Percentiles rank a stretch among this genome's conserved stretches.
Evolutionary conservation across 805 yeast genomes (phyloP).

Genomic region (Ogataea methanolica): DNA sequence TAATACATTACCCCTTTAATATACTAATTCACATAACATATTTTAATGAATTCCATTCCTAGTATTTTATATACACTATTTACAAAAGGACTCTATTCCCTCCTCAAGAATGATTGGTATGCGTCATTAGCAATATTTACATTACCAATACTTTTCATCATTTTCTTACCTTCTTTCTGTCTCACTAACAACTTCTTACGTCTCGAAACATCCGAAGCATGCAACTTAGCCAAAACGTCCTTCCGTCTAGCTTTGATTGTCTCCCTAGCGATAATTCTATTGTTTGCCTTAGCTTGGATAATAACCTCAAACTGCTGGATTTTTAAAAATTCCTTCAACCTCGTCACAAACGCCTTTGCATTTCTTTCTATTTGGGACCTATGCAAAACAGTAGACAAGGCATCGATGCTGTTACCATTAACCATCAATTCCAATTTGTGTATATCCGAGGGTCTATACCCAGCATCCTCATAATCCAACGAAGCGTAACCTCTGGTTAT

Average conservation of each 20-base stretch:
- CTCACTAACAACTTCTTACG: constrained; percentile 80
- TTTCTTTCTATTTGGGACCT: constrained; percentile 63
- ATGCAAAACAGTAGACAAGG: constrained; percentile 88
- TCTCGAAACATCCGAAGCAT: constrained; percentile 89
- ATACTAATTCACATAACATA: not conserved
- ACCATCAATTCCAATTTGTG: constrained; percentile 86
- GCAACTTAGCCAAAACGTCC: constrained; percentile 90
- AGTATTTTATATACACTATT: constrained; percentile 1
- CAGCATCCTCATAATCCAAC: constrained; percentile 90
- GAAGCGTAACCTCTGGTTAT: constrained; percentile 91
- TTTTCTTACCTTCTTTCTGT: constrained; percentile 92
- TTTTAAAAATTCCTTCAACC: constrained; percentile 72
- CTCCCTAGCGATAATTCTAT: constrained; percentile 81
- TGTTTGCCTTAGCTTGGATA: constrained; percentile 83
- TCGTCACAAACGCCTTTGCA: constrained; percentile 79
- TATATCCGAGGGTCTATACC: constrained; percentile 73
- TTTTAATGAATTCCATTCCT: not conserved
- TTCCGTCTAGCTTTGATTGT: constrained; percentile 90
- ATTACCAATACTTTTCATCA: constrained; percentile 73
- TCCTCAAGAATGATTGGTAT: constrained; percentile 74
- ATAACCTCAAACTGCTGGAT: constrained; percentile 89
- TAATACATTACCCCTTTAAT: not conserved
- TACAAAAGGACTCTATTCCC: constrained; percentile 16
- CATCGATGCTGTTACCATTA: constrained; percentile 87
- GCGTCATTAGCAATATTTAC: constrained; percentile 81